Conservation (phyloP, 192 early-diverging fungal genomes). For the Mycoemilia scoparia region DNA sequence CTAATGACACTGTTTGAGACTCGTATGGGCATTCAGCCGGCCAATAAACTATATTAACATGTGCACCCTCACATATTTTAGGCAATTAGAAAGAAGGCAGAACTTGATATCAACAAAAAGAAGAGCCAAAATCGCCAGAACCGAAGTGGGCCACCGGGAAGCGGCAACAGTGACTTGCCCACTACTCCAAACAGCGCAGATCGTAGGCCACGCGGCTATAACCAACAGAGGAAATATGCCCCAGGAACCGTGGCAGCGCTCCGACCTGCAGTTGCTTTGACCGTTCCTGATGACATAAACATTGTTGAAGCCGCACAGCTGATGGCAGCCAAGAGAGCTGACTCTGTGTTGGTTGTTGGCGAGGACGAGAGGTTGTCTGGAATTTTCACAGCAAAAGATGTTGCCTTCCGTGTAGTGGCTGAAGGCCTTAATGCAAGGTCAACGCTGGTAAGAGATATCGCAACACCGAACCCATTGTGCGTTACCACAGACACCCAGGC, state of each 20-base stretch:
- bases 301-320: conserved; percentile 73
- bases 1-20: not conserved
- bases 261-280: conserved; percentile 68
- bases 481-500: conserved; percentile 67
- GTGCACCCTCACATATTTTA: conserved; percentile 5
- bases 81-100: conserved; percentile 59
- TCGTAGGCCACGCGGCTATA: conserved; percentile 10
- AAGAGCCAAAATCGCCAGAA: conserved; percentile 21
- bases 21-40: not conserved
- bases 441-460: conserved; percentile 65
- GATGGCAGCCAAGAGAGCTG: conserved; percentile 94
- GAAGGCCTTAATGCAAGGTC: conserved; percentile 41
- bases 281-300: conserved; percentile 54
- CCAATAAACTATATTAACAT: conserved; percentile 1
- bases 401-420: conserved; percentile 88
- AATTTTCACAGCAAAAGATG: conserved; percentile 96
- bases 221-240: conserved; percentile 9
- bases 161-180: conserved; percentile 3
- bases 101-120: conserved; percentile 50
- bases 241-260: conserved; percentile 80
- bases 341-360: conserved; percentile 90
- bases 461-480: conserved; percentile 80
- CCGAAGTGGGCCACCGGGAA: conserved; percentile 3
- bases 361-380: conserved; percentile 78
- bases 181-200: conserved; percentile 1